Base-by-base conservation (phyloP, 805 yeast genomes). In the Saccharomyces jurei region DNA sequence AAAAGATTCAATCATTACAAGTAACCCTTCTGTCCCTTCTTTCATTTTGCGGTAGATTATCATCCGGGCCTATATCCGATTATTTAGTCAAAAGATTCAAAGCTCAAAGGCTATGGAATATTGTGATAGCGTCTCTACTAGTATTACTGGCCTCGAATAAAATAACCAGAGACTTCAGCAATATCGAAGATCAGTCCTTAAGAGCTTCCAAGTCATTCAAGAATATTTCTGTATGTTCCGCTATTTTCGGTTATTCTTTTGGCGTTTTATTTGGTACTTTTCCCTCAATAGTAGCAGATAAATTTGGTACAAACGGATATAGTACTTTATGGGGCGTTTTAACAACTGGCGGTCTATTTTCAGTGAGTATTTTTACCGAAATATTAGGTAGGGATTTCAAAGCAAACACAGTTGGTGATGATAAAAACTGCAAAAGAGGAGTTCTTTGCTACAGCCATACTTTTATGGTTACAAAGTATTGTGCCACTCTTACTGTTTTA, bases 211-310 rank as follows among this genome's bases (percentile, higher is more conserved):
- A 36, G 25, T 6, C 10, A 36, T 62, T 78, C 21, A 70, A 70
- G 3, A 69, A 76, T 28, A 67, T 86, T 2, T 69, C 78, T 0
- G 11, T 78, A 1, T 70, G 84, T 2, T 84, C 90, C 0, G 70
- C 77, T 3, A 63, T 83, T 4, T 75, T 81, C 52, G 94, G 94
- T 0, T 72, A 76, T 31, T 78, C 87, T 22, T 87, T 84, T 69
- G 95, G 95, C 0, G 74, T 86, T 28, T 69, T 81, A 3, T 86
- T 83, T 70, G 92, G 92, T 0, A 80, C 85, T 0, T 83, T 83
- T n/a, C 95, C 95, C 2, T 86, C 91, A 0, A 76, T 85, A 2
- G 76, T 86, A 29, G 90, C 90, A 0, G 95, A 87, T 58, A 72
- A 75, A 13, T 86, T 85, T 70, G 91, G 91, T 1, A 78, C 87